phyloP scores from a whole-genome alignment of 2,329 filamentous ascomycete genomes.

The Beauveria asiatica region DNA sequence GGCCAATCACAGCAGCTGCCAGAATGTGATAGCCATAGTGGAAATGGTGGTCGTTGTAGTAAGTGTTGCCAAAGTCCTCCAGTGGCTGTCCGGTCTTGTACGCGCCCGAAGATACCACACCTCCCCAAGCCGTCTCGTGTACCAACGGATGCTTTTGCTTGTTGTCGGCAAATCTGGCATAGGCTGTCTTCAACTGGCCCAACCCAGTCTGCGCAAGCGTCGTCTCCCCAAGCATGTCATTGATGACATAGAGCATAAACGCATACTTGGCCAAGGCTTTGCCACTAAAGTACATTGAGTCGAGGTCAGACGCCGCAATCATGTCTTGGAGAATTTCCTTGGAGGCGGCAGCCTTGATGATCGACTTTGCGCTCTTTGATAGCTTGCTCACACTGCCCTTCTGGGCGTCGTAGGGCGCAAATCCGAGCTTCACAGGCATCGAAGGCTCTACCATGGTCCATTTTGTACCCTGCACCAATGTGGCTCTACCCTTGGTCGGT shows the following conservation, averaged over 20 bases:
- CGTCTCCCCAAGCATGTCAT: constrained; percentile 53
- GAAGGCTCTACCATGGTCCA: constrained; percentile 72
- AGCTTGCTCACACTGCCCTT: constrained; percentile 38
- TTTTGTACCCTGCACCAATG: constrained; percentile 58
- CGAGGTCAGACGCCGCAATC: constrained; percentile 58
- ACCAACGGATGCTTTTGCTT: constrained; percentile 57
- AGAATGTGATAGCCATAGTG: constrained; percentile 88
- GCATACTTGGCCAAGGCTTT: constrained; percentile 77
- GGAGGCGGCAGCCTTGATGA: constrained; percentile 54
- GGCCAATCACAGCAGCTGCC: constrained; percentile 71
- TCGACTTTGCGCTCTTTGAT: constrained; percentile 44
- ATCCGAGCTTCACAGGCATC: constrained; percentile 67
- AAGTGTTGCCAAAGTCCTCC: constrained; percentile 83
- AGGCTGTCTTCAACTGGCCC: constrained; percentile 54
- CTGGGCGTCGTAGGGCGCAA: constrained; percentile 65
- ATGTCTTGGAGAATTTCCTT: constrained; percentile 73
- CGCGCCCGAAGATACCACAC: constrained; percentile 66
- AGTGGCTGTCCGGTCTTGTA: constrained; percentile 61
- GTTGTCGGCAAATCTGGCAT: constrained; percentile 58
- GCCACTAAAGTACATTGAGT: constrained; percentile 91
- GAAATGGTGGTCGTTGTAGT: constrained; percentile 70
- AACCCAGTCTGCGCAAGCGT: constrained; percentile 50
- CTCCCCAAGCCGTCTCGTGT: constrained; percentile 66
- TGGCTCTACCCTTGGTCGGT: constrained; percentile 76
- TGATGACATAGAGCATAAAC: constrained; percentile 54